Evolutionary conservation across 2,329 filamentous ascomycete genomes (phyloP), one percentile per base, ranked within the genome.

Genomic region (Xylariaceae sp.): DNA sequence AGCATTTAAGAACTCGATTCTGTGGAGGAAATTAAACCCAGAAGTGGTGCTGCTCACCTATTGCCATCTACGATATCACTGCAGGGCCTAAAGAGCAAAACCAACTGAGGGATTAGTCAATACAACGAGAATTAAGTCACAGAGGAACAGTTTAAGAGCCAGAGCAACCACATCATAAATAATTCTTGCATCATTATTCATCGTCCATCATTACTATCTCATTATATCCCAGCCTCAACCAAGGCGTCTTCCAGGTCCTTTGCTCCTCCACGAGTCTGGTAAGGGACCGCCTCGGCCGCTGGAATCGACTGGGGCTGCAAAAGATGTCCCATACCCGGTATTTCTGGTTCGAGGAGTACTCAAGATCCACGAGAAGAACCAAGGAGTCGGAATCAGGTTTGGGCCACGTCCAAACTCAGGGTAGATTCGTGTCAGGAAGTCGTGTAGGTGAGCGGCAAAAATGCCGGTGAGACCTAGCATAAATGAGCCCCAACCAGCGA

Each of bases 361-460:
- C 56, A 94, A 89, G 65, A 90, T 82, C 52, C 82, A 82, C 57
- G 85, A 86, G 56, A 98, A 75, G 64, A 92, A 87, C 5, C 74
- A 72, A 2, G 95, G 95, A 0, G 92, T 95, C 12, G 82, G 79
- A 31, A 97, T 80, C 45, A 88, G 81, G 69, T 93, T 96, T 48
- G 79, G 81, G 0, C 95, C 95, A 53, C 91, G 90, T 28, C 92
- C 94, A 70, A 95, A 95, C 53, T 90, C 86, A 4, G 95, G 95
- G 81, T 92, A 98, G 37, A 97, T 82, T 45, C 91, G 85, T 2
- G 90, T 92, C 46, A 97, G 74, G 70, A 98, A 99, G 72, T 98
- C 91, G 75, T 92, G 96, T 17, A 95, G 69, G 73, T 99, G 95
- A 4, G 93, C 93, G 11, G 93, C 91, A 39, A 96, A 63, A 9